Evolutionary conservation across 164 flowering plant genomes (phyloP), one percentile per base, ranked within the genome.

Genomic region (Chloranthus sessilifolius): DNA sequence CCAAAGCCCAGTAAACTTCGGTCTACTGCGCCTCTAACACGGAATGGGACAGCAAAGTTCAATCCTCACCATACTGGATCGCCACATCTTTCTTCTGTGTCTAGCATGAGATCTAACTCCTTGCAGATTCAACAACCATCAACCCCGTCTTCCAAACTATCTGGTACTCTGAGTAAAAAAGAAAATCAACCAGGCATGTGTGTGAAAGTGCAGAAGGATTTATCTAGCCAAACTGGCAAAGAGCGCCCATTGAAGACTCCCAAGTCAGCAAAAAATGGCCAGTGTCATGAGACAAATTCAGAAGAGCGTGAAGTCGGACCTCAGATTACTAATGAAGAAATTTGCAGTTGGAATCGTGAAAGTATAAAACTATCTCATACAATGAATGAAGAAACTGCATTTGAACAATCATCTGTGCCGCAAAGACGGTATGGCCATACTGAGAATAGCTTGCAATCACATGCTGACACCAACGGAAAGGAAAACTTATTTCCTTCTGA

Each of bases 1-100:
- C 28, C 61, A 49, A 78, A 69, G 39, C 24, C 50, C 5, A 58
- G 53, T 39, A 74, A 74, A 52, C 37, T 47, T n/a, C n/a, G n/a
- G n/a, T n/a, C n/a, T 38, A 46, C 54, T 25, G 64, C 64, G 65
- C 33, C 63, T 45, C 24, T 34, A 19, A 50, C 19, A 6, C 53
- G 52, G 41, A 46, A 4, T 16, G 21, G 48, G 26, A 51, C 57
- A 9, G 11, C 44, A 43, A 66, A 64, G 40, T 31, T 23, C 17
- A 64, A 58, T 47, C 21, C 47, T 39, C 60, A 55, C 43, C 33
- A 43, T 22, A 28, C 19, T 42, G 53, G 39, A 33, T 26, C 36
- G n/a, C 51, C 29, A 16, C n/a, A n/a, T n/a, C 29, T 39, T 29
- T 22, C 40, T 42, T 44, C 65, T 55, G 38, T 64, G 27, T 37